A percentile compares a stretch with the other conserved stretches of the same genome.
Conservation (phyloP, 2,329 filamentous ascomycete species). For the Cladosporium sp. region DNA sequence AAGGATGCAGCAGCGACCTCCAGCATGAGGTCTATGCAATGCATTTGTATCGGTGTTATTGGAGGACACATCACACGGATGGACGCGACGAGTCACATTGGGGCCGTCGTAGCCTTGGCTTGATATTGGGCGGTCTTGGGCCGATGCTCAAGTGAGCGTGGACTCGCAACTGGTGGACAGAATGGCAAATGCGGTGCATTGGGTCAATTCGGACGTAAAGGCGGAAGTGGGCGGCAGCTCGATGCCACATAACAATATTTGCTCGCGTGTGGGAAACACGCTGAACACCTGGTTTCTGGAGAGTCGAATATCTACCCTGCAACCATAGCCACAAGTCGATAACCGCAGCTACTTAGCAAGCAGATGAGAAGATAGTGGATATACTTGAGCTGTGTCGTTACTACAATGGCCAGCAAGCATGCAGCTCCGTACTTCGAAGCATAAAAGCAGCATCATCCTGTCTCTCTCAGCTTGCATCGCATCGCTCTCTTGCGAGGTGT, state of each 20-base stretch:
- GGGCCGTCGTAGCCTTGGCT: background rate
- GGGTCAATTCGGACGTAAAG: background rate
- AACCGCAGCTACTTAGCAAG: slow-evolving; percentile 17
- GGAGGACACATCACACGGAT: background rate
- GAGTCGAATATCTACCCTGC: slow-evolving; percentile 11
- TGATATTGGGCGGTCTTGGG: background rate
- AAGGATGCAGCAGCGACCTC: background rate
- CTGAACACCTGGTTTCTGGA: slow-evolving; percentile 9
- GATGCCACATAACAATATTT: slow-evolving; percentile 3
- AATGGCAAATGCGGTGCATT: slow-evolving; percentile 8
- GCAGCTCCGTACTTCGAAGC: slow-evolving; percentile 14
- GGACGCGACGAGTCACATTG: background rate
- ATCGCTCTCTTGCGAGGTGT: background rate
- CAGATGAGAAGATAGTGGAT: slow-evolving; percentile 16
- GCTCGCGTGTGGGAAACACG: slow-evolving; percentile 12
- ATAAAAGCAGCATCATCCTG: slow-evolving; percentile 11
- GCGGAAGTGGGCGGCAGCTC: slow-evolving; percentile 4
- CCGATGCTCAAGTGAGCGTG: background rate
- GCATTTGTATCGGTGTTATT: background rate
- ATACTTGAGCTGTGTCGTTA: slow-evolving; percentile 9
- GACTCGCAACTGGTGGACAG: background rate
- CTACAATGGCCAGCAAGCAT: slow-evolving; percentile 10
- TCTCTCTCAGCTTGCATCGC: slow-evolving; percentile 10
- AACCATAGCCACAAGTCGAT: slow-evolving; percentile 24
- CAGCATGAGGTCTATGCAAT: background rate